These are phyloP conservation scores for Hyaloperonospora arabidopsidis DNA, from an alignment of 352 stramenopile genomes.

Conservation along the genomic window DNA sequence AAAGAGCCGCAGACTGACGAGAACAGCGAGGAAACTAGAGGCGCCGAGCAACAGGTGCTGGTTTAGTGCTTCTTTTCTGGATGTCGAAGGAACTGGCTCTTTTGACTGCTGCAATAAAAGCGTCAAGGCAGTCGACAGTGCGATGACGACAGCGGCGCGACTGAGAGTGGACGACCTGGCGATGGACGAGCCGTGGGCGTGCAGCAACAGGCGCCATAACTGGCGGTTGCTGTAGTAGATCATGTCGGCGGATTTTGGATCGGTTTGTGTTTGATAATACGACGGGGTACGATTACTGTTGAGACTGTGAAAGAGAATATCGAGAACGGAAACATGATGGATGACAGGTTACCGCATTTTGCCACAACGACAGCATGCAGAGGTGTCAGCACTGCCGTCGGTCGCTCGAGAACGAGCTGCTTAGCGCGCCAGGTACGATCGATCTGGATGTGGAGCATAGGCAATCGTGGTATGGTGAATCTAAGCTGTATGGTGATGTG, in stretches of 20 bases:
- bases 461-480: not conserved
- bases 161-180: conserved; percentile 19
- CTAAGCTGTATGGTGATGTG: conserved; percentile 6
- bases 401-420: conserved; percentile 33
- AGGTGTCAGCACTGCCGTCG: conserved; percentile 30
- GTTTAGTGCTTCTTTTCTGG: conserved; percentile 12
- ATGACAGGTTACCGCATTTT: conserved; percentile 15
- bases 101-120: conserved; percentile 22
- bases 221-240: conserved; percentile 45
- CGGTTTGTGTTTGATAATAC: conserved; percentile 7
- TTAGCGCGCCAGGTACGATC: conserved; percentile 27
- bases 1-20: conserved; percentile 39
- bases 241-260: conserved; percentile 14
- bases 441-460: not conserved
- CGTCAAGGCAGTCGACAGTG: conserved; percentile 20
- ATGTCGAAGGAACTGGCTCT: conserved; percentile 16
- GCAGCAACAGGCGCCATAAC: conserved; percentile 32
- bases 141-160: conserved; percentile 20
- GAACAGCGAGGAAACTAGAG: conserved; percentile 32
- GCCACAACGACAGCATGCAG: conserved; percentile 21
- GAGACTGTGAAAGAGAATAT: conserved; percentile 8
- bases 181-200: conserved; percentile 31
- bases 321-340: conserved; percentile 7
- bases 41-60: conserved; percentile 29
- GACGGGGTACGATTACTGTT: not conserved